These are phyloP conservation scores for Dentipellis sp. DNA, from an alignment of 768 basidiomycete genomes.

Conservation along the genomic window DNA sequence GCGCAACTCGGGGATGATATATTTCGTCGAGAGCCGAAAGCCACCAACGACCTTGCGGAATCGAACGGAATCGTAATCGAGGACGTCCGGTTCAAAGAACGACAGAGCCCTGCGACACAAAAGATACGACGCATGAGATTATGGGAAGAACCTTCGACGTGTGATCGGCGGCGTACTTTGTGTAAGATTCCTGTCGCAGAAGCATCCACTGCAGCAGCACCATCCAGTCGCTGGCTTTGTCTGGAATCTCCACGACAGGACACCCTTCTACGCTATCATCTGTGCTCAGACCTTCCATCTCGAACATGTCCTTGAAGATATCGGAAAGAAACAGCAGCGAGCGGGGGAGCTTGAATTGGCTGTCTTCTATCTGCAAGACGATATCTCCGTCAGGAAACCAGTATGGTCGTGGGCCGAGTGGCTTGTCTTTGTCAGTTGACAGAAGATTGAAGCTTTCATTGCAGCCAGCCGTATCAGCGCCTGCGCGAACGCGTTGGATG, in stretches of 20 bases:
- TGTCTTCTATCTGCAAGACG: background rate
- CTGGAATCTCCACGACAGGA: background rate
- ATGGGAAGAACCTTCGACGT: too few relatives aligned
- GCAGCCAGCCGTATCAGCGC: too few relatives aligned
- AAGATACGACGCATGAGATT: too few relatives aligned
- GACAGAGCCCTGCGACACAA: background rate
- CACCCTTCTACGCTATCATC: background rate
- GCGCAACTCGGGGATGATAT: background rate
- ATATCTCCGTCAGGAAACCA: background rate
- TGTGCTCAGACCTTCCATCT: background rate
- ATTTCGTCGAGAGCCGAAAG: background rate
- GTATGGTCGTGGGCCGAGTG: background rate
- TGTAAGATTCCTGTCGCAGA: background rate
- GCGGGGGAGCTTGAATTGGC: background rate
- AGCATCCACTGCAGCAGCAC: background rate
- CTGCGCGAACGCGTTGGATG: too few relatives aligned
- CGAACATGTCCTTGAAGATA: background rate
- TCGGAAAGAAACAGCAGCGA: background rate
- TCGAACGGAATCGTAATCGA: background rate
- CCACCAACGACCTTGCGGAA: background rate
- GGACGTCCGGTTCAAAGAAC: background rate
- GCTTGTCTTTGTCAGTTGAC: too few relatives aligned
- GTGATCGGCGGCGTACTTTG: background rate
- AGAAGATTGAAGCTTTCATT: too few relatives aligned
- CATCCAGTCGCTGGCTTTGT: background rate